These are phyloP conservation scores for Straminergon stramineum DNA, from an alignment of 225 moss, liverwort and hornwort species.

Conservation along the genomic window DNA sequence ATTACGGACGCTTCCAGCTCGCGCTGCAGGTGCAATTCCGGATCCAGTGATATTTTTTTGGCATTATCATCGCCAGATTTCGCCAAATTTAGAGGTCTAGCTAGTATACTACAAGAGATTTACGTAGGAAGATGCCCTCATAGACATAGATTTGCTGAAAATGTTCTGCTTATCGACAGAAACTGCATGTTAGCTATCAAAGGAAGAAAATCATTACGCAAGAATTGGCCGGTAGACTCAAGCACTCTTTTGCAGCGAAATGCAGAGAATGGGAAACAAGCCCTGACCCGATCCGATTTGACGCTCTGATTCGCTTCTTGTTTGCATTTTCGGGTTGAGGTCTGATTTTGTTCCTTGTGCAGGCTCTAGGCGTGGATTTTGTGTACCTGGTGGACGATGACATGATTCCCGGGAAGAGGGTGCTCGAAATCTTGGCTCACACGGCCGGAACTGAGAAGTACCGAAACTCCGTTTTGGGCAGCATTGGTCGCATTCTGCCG, in stretches of 20 bases:
- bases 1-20: slow-evolving; percentile 88
- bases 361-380: slow-evolving; percentile 65
- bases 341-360: not conserved
- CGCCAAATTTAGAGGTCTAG: not conserved
- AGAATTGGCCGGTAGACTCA: not conserved
- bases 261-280: too few species aligned
- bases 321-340: not conserved
- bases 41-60: too few species aligned
- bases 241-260: not conserved
- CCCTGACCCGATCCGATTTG: too few species aligned
- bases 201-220: not conserved
- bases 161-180: too few species aligned
- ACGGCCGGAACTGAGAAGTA: slow-evolving; percentile 73
- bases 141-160: not conserved
- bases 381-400: slow-evolving; percentile 87
- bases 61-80: not conserved
- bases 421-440: slow-evolving; percentile 74
- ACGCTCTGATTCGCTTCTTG: not conserved
- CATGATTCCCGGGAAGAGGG: slow-evolving; percentile 73
- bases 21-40: slow-evolving; percentile 50
- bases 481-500: slow-evolving; percentile 81
- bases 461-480: slow-evolving; percentile 66
- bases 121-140: not conserved
- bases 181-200: not conserved
- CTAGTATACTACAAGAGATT: not conserved